Evolutionary conservation across 805 yeast genomes (phyloP), one percentile per base, ranked within the genome.

Genomic region (Candida suzukii): DNA sequence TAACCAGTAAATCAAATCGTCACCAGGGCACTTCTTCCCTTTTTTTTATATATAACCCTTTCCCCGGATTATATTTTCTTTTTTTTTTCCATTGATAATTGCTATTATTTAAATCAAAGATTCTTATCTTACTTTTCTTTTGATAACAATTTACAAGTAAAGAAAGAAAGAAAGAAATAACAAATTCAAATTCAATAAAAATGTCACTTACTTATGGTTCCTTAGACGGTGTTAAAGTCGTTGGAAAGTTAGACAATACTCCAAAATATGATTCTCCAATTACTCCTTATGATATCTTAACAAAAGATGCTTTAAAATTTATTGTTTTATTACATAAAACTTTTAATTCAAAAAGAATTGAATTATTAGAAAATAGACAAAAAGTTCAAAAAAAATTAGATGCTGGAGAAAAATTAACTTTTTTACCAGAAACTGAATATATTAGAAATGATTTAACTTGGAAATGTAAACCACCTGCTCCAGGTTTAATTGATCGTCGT

Each of bases 381-480:
- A 55, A 57, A 16, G 76, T 76, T 37, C 91, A 84, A 63, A 63
- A 66, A 35, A 64, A 66, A 49, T 68, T 87, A 49, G 90, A 84
- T 54, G 58, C 64, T 9, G 90, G 88, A 37, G 63, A 67, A 33
- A 66, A 71, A 48, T 74, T 87, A 46, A 77, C 75, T 50, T 84
- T 80, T 58, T 66, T 81, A 42, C 74, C 76, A 22, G 90, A 80
- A 57, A 83, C 90, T n/a, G 71, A 65, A 41, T 63, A 68, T 58
- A 80, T 84, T 53, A 74, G 93, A 65, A 71, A 78, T 35, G 85
- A 84, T 53, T 74, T 82, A 21, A 75, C 76, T 30, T 84, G 93
- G 93, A 76, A 73, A 49, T 90, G 93, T 50, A 78, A 81, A 18
- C 71, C 83, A 30, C 70, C 80, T 39, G 88, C 86, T 31, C 81